Percentiles rank a stretch among this genome's conserved stretches.
Conservation (phyloP, 1,284 basidiomycete genomes). For the Ceratobasidium theobromae region DNA sequence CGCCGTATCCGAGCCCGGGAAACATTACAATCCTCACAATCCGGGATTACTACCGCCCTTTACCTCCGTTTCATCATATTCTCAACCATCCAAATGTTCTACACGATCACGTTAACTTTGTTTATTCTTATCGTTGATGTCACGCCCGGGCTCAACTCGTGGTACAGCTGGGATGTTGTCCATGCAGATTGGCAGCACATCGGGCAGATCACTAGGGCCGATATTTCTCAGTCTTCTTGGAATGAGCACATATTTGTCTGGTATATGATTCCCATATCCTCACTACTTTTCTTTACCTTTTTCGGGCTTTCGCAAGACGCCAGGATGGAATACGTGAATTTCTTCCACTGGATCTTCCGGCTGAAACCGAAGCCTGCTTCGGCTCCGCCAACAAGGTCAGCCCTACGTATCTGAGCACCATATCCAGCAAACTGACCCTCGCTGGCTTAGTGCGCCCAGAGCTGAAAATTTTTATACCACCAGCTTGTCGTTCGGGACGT, state of each 20-base stretch:
- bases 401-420: neutral
- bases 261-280: conserved; percentile 39
- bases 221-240: conserved; percentile 15
- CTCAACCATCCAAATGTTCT: conserved; percentile 48
- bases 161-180: conserved; percentile 42
- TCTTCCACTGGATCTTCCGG: conserved; percentile 20
- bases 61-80: conserved; percentile 59
- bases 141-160: conserved; percentile 37
- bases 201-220: conserved; percentile 30
- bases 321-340: conserved; percentile 39
- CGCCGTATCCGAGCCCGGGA: conserved; percentile 42
- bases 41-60: conserved; percentile 49
- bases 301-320: conserved; percentile 46
- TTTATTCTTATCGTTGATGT: conserved; percentile 33
- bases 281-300: conserved; percentile 44
- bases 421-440: neutral
- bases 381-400: neutral
- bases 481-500: neutral
- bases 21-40: conserved; percentile 40
- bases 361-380: conserved; percentile 7
- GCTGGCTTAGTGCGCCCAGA: neutral
- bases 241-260: conserved; percentile 26
- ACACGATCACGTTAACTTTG: conserved; percentile 38
- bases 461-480: neutral
- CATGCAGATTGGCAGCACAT: conserved; percentile 41